These are phyloP conservation scores for Populus trichocarpa DNA, from an alignment of 441 rosid species.

Conservation along the genomic window DNA sequence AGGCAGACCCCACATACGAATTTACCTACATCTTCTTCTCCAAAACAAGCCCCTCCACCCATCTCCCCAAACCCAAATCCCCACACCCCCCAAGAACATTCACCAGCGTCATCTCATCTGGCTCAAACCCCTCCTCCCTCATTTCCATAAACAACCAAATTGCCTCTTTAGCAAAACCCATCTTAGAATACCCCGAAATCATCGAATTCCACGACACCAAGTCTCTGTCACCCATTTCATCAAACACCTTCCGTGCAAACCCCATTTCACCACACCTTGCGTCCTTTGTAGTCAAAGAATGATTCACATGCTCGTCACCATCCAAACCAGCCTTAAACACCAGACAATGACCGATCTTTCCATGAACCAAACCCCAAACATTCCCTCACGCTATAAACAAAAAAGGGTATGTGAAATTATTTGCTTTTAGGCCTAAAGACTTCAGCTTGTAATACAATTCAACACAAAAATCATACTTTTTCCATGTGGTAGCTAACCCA, in stretches of 20 bases:
- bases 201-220: too few relatives aligned
- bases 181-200: conserved; percentile 39
- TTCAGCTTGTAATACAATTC: conserved; percentile 55
- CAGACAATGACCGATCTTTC: conserved; percentile 49
- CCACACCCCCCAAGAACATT: conserved; percentile 70
- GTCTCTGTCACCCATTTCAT: too few relatives aligned
- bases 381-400: conserved; percentile 60
- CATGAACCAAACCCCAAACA: conserved; percentile 43
- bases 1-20: conserved; percentile 60
- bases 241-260: not conserved
- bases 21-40: conserved; percentile 49
- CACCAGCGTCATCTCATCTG: conserved; percentile 75
- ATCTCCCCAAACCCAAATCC: conserved; percentile 57
- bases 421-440: conserved; percentile 15
- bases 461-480: conserved; percentile 35
- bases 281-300: conserved; percentile 63
- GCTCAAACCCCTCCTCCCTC: conserved; percentile 54
- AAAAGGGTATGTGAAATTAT: conserved; percentile 61
- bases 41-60: conserved; percentile 46
- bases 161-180: conserved; percentile 56
- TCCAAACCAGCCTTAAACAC: conserved; percentile 57
- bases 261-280: conserved; percentile 32
- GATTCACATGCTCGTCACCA: conserved; percentile 45
- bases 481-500: too few relatives aligned
- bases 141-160: conserved; percentile 53